phyloP scores from a whole-genome alignment of 257 asterid genomes.

The Solanum paucissectum region DNA sequence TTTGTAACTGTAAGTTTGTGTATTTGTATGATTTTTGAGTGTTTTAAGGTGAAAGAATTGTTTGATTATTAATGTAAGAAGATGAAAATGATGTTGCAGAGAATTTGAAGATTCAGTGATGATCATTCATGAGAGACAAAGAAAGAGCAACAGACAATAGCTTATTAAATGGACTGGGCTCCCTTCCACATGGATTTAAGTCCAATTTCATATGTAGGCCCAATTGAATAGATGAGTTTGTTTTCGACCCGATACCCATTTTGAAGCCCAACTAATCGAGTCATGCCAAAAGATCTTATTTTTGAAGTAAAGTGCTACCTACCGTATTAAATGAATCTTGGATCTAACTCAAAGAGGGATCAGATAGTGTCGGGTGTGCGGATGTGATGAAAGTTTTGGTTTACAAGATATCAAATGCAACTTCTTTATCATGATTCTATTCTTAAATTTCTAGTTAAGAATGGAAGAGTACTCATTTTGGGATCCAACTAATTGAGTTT shows the following conservation, averaged over 20 bases:
- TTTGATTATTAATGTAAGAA: not conserved
- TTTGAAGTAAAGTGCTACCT: too few species aligned
- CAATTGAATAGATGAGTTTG: not conserved
- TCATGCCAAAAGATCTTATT: too few species aligned
- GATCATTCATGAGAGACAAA: not conserved
- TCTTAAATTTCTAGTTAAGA: too few species aligned
- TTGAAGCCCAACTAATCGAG: not conserved
- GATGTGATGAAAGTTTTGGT: too few species aligned
- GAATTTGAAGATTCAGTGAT: not conserved
- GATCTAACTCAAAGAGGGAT: too few species aligned
- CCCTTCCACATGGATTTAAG: not conserved
- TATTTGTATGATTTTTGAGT: not conserved
- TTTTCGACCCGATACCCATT: not conserved
- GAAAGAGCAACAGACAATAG: not conserved
- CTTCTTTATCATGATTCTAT: too few species aligned
- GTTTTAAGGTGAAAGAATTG: not conserved
- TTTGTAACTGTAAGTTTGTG: not conserved
- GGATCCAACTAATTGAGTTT: too few species aligned
- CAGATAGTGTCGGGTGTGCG: too few species aligned
- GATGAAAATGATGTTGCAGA: not conserved
- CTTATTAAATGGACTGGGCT: not conserved
- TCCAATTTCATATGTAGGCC: not conserved
- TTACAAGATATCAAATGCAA: too few species aligned
- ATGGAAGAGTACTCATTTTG: too few species aligned
- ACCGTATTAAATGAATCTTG: too few species aligned